phyloP scores from a whole-genome alignment of 1,139 yeast species.

The Blastobotrys malaysiensis region DNA sequence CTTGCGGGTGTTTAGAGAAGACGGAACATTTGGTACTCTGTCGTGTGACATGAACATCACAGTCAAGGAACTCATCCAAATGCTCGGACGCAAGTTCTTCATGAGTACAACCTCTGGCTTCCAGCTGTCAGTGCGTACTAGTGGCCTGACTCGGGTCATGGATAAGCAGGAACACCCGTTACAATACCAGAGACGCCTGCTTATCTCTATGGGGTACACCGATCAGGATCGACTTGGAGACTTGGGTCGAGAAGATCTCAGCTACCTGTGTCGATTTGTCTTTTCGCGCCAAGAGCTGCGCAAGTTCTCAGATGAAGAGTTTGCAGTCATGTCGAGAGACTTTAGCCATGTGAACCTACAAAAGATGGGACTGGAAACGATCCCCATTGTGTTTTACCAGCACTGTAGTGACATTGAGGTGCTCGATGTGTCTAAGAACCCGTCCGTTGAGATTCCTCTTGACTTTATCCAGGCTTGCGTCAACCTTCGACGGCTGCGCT shows the following conservation, averaged over 20 bases:
- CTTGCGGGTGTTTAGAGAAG: constrained; percentile 69
- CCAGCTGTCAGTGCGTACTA: constrained; percentile 74
- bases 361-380: constrained; percentile 71
- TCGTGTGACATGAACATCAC: constrained; percentile 72
- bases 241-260: constrained; percentile 82
- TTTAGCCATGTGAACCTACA: constrained; percentile 72
- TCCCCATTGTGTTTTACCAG: constrained; percentile 77
- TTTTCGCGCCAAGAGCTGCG: constrained; percentile 67
- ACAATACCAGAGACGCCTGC: constrained; percentile 65
- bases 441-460: constrained; percentile 74
- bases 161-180: constrained; percentile 74
- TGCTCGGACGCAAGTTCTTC: constrained; percentile 71
- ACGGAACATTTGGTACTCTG: constrained; percentile 77
- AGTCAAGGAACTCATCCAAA: constrained; percentile 64
- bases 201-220: constrained; percentile 74
- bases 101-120: constrained; percentile 50
- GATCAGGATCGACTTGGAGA: constrained; percentile 70
- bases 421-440: constrained; percentile 81
- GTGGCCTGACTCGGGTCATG: constrained; percentile 70
- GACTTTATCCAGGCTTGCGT: constrained; percentile 83
- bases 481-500: constrained; percentile 60
- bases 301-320: constrained; percentile 63
- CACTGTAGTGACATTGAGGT: constrained; percentile 78
- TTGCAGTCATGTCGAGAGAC: constrained; percentile 55
- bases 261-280: constrained; percentile 79